Evolutionary conservation across 2,329 filamentous ascomycete genomes (phyloP).

Genomic region (Xylaria sp.): DNA sequence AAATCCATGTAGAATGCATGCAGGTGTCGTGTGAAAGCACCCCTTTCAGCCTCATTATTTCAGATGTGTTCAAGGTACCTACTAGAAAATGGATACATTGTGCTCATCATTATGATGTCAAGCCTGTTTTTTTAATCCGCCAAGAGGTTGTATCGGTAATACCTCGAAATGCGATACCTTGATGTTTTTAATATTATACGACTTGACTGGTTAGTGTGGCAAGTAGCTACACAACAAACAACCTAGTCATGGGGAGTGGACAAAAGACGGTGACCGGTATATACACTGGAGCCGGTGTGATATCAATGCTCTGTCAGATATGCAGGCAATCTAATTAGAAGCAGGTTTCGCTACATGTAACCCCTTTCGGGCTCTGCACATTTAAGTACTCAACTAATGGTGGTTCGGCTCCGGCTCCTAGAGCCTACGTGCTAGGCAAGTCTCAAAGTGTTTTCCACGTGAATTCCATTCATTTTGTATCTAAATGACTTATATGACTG

Average conservation of each 20-base stretch:
- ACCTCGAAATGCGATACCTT: no score
- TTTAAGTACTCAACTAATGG: neutral
- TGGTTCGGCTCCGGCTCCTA: no score
- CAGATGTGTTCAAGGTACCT: neutral
- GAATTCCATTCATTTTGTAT: no score
- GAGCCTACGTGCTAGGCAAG: neutral
- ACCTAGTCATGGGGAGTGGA: neutral
- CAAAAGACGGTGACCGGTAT: neutral
- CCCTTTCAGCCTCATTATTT: neutral
- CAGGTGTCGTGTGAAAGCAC: neutral
- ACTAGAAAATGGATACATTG: neutral
- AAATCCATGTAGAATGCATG: neutral
- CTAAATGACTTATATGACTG: no score
- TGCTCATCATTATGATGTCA: no score
- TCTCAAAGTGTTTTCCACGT: neutral
- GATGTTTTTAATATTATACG: neutral
- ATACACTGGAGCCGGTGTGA: neutral
- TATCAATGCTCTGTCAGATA: constrained; percentile 21
- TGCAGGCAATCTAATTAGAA: constrained; percentile 16
- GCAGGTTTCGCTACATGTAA: constrained; percentile 14
- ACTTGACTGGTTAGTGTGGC: neutral
- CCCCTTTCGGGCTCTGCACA: constrained; percentile 4
- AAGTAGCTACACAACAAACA: no score
- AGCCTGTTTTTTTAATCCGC: neutral
- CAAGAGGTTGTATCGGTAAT: neutral